Evolutionary conservation across 192 early-diverging fungal genomes (phyloP), one percentile per base, ranked within the genome.

Genomic region (Kappamyces sp.): DNA sequence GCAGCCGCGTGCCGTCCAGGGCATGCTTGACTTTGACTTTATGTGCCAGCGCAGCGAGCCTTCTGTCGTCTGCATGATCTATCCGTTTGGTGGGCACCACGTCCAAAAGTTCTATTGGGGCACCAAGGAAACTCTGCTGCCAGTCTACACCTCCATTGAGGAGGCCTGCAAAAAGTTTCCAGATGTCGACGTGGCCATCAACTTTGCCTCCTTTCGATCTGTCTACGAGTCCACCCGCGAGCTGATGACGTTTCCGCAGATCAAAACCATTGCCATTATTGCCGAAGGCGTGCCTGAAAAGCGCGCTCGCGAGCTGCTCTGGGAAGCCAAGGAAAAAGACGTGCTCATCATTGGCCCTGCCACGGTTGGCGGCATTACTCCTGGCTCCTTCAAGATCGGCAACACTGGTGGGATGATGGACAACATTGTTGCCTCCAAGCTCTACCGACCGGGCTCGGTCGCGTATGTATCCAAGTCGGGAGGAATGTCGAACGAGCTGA

Each of bases 381-480:
- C 95, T 40, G 95, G 95, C 0, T 95, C 93, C 77, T 98, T 94
- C 87, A 98, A 98, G 87, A 96, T 98, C 66, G 95, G 95, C 65
- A 96, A 96, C 86, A 98, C 95, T 48, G 95, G 95, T 70, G 95
- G 95, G 61, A 98, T 98, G 95, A 98, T 98, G 95, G 95, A 98
- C 76, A 98, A 98, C 81, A 96, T 98, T 76, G 92, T 93, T 3
- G 77, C 92, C 12, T 95, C 92, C 72, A 93, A 93, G 78, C 84
- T 98, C 60, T 98, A 98, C 77, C 88, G 95, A 44, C 74, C 92
- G 31, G 95, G 95, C 8, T 96, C 93, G 1, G 91, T 98, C 41
- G 93, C 89, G 32, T 98, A 98, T 67, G 95, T 98, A 46, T 95
- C 92, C 71, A 98, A 98, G 85, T 91, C 89, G 33, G 95, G 95